Evolutionary conservation across 306 rosid species (phyloP), one percentile per base, ranked within the genome.

Genomic region (Prunus davidiana): DNA sequence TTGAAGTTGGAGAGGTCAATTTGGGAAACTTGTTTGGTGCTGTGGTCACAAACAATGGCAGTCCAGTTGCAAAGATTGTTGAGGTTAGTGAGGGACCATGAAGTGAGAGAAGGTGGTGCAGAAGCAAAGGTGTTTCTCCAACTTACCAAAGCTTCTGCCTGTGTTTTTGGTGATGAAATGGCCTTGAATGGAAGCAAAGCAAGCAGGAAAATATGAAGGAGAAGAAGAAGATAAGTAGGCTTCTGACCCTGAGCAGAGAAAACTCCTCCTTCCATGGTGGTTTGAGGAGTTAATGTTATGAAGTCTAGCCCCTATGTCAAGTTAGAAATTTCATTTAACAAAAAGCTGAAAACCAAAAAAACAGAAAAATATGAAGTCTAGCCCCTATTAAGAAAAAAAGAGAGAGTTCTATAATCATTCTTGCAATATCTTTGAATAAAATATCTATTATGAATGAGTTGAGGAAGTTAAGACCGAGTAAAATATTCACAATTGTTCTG

Each of bases 31-130:
- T 78, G 79, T 81, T 64, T 64, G 18, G 43, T 51, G 56, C 1
- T 3, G 7, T 3, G 30, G 78, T 88, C 77, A 72, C 97, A 91
- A 78, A 64, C 74, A 66, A 89, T 71, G 52, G 82, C 78, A n/a
- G 78, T 57, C 95, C 95, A 89, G 18, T 46, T 82, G 84, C 97
- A 91, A 34, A 89, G 81, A 67, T 70, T 81, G 83, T 57, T 54
- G 67, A 81, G 22, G 72, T 84, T 88, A 76, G 76, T 41, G 67
- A 77, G 71, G 3, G 94, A 91, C 95, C 95, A 87, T 61, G 90
- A 87, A 22, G 28, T 64, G 38, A 84, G 64, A 67, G 80, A 30
- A 38, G 77, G 5, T 11, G 84, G 77, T 45, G 88, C 78, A 34
- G 1, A 34, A 34, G 0, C 41, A 34, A 82, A 22, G 0, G 0